Percentiles rank a stretch among this genome's conserved stretches.
Conservation (phyloP, 2,329 filamentous ascomycete species). For the Exophiala sp. region DNA sequence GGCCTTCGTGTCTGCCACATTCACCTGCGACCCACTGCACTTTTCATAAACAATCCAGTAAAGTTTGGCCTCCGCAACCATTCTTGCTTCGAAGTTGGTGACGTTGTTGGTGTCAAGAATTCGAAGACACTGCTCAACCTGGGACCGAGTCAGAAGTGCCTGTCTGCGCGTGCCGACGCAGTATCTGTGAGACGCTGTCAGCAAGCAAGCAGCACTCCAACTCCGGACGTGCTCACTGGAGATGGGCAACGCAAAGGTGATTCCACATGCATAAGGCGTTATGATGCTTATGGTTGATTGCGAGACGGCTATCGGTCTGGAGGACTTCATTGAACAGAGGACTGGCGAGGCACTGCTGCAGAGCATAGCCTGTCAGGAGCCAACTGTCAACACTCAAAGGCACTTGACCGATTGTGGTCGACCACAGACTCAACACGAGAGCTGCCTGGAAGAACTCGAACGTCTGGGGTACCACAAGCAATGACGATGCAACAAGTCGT, state of each 20-base stretch:
- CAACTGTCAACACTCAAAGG: slow-evolving; percentile 46
- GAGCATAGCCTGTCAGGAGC: slow-evolving; percentile 43
- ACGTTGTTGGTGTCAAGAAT: slow-evolving; percentile 38
- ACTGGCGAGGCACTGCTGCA: slow-evolving; percentile 42
- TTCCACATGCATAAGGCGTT: slow-evolving; percentile 42
- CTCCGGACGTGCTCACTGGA: slow-evolving; percentile 33
- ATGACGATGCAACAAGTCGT: slow-evolving; percentile 29
- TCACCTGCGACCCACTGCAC: slow-evolving; percentile 33
- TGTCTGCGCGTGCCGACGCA: slow-evolving; percentile 43
- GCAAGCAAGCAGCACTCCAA: neutral
- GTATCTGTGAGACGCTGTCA: slow-evolving; percentile 30
- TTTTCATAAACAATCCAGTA: slow-evolving; percentile 47
- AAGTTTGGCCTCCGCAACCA: slow-evolving; percentile 45
- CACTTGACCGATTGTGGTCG: slow-evolving; percentile 44
- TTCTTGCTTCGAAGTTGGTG: slow-evolving; percentile 46
- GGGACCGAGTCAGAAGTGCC: slow-evolving; percentile 36
- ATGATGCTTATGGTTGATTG: slow-evolving; percentile 27
- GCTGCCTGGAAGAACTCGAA: slow-evolving; percentile 45
- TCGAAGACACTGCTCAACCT: slow-evolving; percentile 39
- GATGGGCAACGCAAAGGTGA: slow-evolving; percentile 43
- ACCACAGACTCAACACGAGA: slow-evolving; percentile 45
- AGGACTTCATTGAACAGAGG: slow-evolving; percentile 32
- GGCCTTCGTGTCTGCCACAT: slow-evolving; percentile 35
- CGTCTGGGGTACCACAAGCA: slow-evolving; percentile 39
- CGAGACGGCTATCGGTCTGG: slow-evolving; percentile 5